phyloP scores from a whole-genome alignment of 2,329 filamentous ascomycete genomes.

The Chalaropsis ovoidea region DNA sequence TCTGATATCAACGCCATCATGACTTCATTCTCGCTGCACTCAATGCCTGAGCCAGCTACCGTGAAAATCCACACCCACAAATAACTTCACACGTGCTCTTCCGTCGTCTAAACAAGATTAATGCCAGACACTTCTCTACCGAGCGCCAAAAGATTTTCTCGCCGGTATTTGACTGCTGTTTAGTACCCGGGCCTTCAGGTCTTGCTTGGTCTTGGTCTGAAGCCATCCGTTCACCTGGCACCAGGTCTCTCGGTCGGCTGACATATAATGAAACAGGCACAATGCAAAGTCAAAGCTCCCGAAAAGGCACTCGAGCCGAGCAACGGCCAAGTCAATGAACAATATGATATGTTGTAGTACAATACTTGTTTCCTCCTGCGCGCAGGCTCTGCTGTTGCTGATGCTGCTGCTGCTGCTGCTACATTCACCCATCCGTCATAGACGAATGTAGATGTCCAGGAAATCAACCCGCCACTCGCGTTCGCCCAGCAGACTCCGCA shows the following conservation, averaged over 20 bases:
- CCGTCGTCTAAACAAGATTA: neutral
- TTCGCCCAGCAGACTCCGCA: slow-evolving; percentile 67
- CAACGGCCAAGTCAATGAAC: neutral
- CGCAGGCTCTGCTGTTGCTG: neutral
- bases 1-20: too few relatives aligned
- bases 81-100: neutral
- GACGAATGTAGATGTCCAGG: slow-evolving; percentile 72
- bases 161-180: too few relatives aligned
- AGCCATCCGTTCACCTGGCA: too few relatives aligned
- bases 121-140: neutral
- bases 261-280: too few relatives aligned
- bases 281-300: neutral
- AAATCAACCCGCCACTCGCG: slow-evolving; percentile 87
- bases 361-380: neutral
- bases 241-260: neutral
- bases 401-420: too few relatives aligned
- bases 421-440: slow-evolving; percentile 39
- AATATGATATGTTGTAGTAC: neutral
- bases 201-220: too few relatives aligned
- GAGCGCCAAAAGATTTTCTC: neutral
- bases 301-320: neutral
- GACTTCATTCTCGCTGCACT: too few relatives aligned
- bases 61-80: neutral
- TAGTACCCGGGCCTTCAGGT: too few relatives aligned
- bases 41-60: too few relatives aligned